Base-by-base conservation (phyloP, 2,329 filamentous ascomycete species). In the Pyricularia sp. region DNA sequence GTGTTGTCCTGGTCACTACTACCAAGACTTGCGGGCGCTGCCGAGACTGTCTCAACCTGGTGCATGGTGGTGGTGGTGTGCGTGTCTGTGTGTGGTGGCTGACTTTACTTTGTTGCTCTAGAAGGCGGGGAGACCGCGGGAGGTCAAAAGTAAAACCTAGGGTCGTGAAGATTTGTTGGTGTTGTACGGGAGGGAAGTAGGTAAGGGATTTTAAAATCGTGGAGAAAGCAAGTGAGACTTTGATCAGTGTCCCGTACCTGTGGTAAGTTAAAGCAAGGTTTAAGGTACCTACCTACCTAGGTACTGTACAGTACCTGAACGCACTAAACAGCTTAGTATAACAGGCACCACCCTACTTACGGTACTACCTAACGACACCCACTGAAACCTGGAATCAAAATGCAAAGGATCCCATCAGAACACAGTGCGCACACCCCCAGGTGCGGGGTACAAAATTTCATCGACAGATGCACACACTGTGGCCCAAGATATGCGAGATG, bases 401-500 rank as follows among this genome's bases (percentile, higher is more conserved):
- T 50, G 42, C 42, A 17, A 50, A 50, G 42, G 42, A 68, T 28
- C 17, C 4, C 4, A 30, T 14, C 59, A 28, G 12, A 26, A 20
- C 28, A 64, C 59, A 64, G 59, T 64, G 59, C 59, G 23, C 33
- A 64, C 14, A 64, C 11, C 28, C 0, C 17, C 23, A 26, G 25
- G 23, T 64, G 59, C 68, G 68, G 68, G 33, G 14, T 42, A 11
- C 31, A 31, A 55, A 55, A 65, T 64, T 64, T 50, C 42, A 50
- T 50, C 42, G 42, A 50, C 17, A 50, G 17, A 50, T n/a, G 17
- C 42, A n/a, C 42, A 50, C 42, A 50, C 42, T 50, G 42, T 50
- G 42, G n/a, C n/a, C 6, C 17, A 50, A 50, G 42, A 20, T n/a
- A 50, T 50, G 42, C 33, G 4, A 36, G 42, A 50, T 50, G 42